phyloP scores from a whole-genome alignment of 371 early-diverging fungal species.

The Rhizopus delemar region DNA sequence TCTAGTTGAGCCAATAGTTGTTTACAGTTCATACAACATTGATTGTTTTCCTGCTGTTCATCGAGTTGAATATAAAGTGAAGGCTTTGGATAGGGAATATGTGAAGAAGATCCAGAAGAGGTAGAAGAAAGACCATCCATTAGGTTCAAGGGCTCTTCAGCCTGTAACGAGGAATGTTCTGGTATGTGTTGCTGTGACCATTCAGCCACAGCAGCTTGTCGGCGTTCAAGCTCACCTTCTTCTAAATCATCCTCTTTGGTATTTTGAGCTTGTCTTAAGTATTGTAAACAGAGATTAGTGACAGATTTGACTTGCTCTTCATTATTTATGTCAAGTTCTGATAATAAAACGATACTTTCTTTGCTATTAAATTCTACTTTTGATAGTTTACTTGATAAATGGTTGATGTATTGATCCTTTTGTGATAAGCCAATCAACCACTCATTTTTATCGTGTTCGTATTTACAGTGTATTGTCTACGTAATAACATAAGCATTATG shows the following conservation, averaged over 20 bases:
- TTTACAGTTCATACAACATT: conserved; percentile 45
- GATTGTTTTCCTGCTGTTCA: conserved; percentile 6
- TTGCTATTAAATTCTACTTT: conserved; percentile 54
- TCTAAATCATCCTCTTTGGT: conserved; percentile 35
- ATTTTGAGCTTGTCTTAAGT: conserved; percentile 49
- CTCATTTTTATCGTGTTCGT: conserved; percentile 58
- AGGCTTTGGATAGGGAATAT: not conserved
- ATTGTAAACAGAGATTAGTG: conserved; percentile 44
- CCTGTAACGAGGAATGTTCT: conserved; percentile 20
- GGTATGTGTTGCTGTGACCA: conserved; percentile 32
- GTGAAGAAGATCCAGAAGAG: conserved; percentile 8
- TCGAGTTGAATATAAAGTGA: conserved; percentile 9
- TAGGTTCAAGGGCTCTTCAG: conserved; percentile 25
- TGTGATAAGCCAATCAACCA: conserved; percentile 58
- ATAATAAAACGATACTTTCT: conserved; percentile 53
- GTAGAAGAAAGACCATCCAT: conserved; percentile 32
- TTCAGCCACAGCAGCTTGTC: conserved; percentile 40
- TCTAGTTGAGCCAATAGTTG: conserved; percentile 55
- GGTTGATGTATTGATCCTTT: conserved; percentile 57
- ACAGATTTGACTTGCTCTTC: conserved; percentile 34
- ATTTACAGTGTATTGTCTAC: conserved; percentile 55
- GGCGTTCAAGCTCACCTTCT: conserved; percentile 47
- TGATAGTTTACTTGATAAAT: conserved; percentile 51
- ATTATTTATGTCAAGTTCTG: conserved; percentile 36
- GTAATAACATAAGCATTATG: not conserved